Evolutionary conservation across 2,329 filamentous ascomycete genomes (phyloP), one percentile per base, ranked within the genome.

Genomic region (Fusarium subtropicale): DNA sequence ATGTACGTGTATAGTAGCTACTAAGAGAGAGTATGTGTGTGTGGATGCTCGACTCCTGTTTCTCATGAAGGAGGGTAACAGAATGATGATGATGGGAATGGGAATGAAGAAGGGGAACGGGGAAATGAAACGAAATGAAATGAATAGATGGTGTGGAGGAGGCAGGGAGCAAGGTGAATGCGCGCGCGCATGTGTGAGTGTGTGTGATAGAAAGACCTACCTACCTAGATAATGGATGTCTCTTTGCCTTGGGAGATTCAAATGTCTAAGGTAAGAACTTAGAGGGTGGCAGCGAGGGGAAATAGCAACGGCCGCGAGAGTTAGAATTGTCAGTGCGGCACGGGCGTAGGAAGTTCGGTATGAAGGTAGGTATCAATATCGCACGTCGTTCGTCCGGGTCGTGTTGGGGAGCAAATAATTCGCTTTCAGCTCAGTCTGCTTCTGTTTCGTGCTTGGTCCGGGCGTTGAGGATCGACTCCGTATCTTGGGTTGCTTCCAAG

Each of bases 401-500:
- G 16, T 34, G 33, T 16, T 38, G 11, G n/a, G 36, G 13, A 38
- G 36, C n/a, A 38, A 38, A 38, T 38, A 38, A 20, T 36, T 66
- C 44, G 42, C 51, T 53, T 31, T 50, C 48, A 42, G 34, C 41
- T 54, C 5, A 38, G 13, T 56, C 31, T 22, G 31, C 30, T 30
- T 26, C 34, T 41, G 28, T 48, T 30, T 48, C 45, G 36, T 38
- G 36, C 41, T 42, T 44, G 55, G 66, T 56, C 56, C 48, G 68
- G 50, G 57, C 44, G 54, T 42, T 51, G 33, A 39, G 54, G 62
- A 69, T 69, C 65, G 60, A 58, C 52, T 71, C 64, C 47, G 53
- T 59, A 65, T 64, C 60, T 60, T 64, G 51, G 66, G 58, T 47
- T 46, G 55, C 58, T 64, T 62, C 67, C 66, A 68, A 63, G 66